These are phyloP conservation scores for Epichloe brachyelytri DNA, from an alignment of 2,329 filamentous ascomycete genomes.

Conservation along the genomic window DNA sequence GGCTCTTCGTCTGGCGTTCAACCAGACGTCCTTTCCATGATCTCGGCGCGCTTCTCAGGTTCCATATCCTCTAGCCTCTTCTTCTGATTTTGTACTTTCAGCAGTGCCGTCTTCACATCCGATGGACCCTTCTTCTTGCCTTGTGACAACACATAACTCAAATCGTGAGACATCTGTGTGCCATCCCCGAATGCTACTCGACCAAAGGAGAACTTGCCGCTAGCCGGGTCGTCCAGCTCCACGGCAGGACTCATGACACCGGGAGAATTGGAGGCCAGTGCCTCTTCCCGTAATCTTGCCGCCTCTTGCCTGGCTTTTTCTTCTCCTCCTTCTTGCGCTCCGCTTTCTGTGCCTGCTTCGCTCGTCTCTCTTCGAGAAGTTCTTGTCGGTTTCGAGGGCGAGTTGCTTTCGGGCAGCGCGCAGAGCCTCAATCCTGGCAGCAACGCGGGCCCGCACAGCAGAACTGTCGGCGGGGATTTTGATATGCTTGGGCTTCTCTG, in stretches of 20 bases:
- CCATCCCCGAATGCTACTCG: constrained; percentile 86
- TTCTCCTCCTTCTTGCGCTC: constrained; percentile 80
- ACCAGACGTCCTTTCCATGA: constrained; percentile 87
- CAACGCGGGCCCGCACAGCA: constrained; percentile 63
- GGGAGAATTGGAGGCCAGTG: constrained; percentile 49
- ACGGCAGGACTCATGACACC: constrained; percentile 43
- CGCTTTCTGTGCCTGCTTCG: constrained; percentile 77
- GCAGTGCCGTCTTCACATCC: constrained; percentile 76
- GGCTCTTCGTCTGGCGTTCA: constrained; percentile 76
- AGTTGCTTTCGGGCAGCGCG: constrained; percentile 74
- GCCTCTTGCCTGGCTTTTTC: constrained; percentile 67
- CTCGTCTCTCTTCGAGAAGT: constrained; percentile 75
- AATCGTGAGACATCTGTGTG: constrained; percentile 60
- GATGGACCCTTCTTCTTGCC: constrained; percentile 67
- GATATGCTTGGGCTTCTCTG: constrained; percentile 51
- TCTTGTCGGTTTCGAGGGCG: constrained; percentile 76
- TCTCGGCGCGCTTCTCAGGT: constrained; percentile 67
- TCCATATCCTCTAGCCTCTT: constrained; percentile 64
- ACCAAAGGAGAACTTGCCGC: constrained; percentile 76
- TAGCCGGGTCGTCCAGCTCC: constrained; percentile 36
- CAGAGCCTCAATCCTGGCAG: constrained; percentile 72
- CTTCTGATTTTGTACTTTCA: constrained; percentile 76
- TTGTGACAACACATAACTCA: constrained; percentile 42
- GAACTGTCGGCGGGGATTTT: constrained; percentile 59
- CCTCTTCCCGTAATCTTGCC: constrained; percentile 50